phyloP scores from a whole-genome alignment of 2,329 filamentous ascomycete species.

The Dothistroma pini region DNA sequence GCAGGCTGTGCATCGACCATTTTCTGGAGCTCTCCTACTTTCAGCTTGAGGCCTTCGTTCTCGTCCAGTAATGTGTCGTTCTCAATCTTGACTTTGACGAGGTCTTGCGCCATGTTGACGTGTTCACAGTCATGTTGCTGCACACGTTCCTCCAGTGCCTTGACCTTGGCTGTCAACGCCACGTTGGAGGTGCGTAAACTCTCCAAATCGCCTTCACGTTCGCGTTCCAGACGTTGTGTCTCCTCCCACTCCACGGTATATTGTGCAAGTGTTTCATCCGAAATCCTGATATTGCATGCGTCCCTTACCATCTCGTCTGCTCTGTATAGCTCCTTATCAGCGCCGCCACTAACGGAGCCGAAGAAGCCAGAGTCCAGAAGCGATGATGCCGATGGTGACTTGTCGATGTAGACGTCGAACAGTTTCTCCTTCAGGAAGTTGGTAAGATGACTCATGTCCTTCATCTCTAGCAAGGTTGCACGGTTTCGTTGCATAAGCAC shows the following conservation, averaged over 20 bases:
- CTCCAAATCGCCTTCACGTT: constrained; percentile 77
- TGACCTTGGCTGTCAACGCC: constrained; percentile 70
- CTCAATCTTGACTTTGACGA: constrained; percentile 88
- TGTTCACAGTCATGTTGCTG: constrained; percentile 89
- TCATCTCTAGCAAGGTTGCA: constrained; percentile 70
- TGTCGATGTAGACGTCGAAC: constrained; percentile 97
- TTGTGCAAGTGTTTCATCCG: constrained; percentile 71
- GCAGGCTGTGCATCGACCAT: constrained; percentile 87
- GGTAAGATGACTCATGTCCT: constrained; percentile 86
- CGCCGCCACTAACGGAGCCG: constrained; percentile 79
- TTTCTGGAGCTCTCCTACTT: constrained; percentile 78
- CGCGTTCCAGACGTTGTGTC: constrained; percentile 75
- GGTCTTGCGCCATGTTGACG: constrained; percentile 81
- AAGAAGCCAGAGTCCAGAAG: constrained; percentile 97
- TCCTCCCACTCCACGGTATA: constrained; percentile 93
- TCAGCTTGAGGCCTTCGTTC: constrained; percentile 81
- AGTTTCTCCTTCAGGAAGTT: constrained; percentile 88
- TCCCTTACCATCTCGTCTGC: constrained; percentile 92
- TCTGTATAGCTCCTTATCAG: constrained; percentile 93
- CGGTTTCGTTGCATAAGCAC: constrained; percentile 96
- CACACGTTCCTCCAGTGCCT: constrained; percentile 79
- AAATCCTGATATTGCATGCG: constrained; percentile 82
- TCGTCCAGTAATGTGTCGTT: constrained; percentile 86
- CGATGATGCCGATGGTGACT: constrained; percentile 84
- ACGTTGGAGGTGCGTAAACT: constrained; percentile 64